Evolutionary conservation across 2,329 filamentous ascomycete species (phyloP), one percentile per base, ranked within the genome.

Genomic region (Hirsutella rhossiliensis): DNA sequence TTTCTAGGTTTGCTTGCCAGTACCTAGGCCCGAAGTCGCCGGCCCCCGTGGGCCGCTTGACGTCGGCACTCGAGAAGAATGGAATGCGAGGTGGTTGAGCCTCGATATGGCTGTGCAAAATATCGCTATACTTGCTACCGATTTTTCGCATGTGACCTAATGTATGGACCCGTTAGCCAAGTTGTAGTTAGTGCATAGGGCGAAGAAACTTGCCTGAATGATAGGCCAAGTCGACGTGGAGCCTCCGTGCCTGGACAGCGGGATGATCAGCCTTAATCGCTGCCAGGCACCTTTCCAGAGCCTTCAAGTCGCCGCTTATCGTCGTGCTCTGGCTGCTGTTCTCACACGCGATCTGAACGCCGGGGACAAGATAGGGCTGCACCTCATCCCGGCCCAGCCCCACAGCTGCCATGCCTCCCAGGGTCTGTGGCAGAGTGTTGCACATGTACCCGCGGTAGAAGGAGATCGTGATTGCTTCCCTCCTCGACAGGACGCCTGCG

Each of bases 191-290:
- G 8, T 38, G 34, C 11, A 18, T 12, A 38, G 13, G 7, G 17
- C 13, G 13, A 38, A 8, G 34, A 38, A 38, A 15, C 17, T 38
- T 19, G 15, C 39, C 46, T 1, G 61, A 62, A 45, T 64, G 61
- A 20, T 63, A 63, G 9, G 60, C 60, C 27, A 47, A 56, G 27
- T 57, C 51, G 11, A 60, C 56, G 20, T 53, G 53, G 1, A 62
- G 48, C 13, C 43, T 37, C n/a, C n/a, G n/a, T n/a, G n/a, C 3
- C 52, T 46, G 4, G 50, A 50, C 32, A 54, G 46, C 5, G 0
- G 58, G 53, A n/a, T 49, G 44, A 13, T 32, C 5, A 1, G 6
- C 18, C 28, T 34, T 17, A 13, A 42, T 34, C 17, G 19, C 11
- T 5, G 15, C 13, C 2, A 42, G n/a, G n/a, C n/a, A n/a, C n/a